phyloP scores from a whole-genome alignment of 345 rosid species.

The Salix suchowensis region DNA sequence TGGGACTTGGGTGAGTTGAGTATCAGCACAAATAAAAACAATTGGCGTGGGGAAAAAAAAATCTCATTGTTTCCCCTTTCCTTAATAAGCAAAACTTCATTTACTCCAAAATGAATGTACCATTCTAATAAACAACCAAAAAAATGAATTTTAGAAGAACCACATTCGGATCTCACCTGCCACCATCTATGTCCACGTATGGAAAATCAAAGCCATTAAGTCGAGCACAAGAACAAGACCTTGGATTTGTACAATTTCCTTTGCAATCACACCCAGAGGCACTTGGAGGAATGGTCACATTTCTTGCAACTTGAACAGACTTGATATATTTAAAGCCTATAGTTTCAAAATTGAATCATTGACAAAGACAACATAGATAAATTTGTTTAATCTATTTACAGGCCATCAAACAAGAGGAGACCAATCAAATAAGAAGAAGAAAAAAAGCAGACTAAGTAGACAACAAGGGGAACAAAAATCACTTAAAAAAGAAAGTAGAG shows the following conservation, averaged over 20 bases:
- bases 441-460: background rate
- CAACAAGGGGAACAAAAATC: background rate
- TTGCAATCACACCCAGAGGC: conserved; percentile 23
- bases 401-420: background rate
- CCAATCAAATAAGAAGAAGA: background rate
- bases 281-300: conserved; percentile 10
- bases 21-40: no score
- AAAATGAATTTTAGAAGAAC: background rate
- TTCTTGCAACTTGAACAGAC: conserved; percentile 8
- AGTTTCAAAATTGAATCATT: background rate
- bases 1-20: no score
- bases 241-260: conserved; percentile 21
- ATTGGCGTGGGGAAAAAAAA: no score
- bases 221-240: conserved; percentile 19
- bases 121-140: background rate
- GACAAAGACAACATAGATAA: background rate
- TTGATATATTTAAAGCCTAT: conserved; percentile 18
- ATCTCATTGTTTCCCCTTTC: no score
- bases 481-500: background rate
- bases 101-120: no score
- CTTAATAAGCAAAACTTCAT: no score
- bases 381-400: background rate
- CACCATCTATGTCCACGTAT: conserved; percentile 15
- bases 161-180: conserved; percentile 14
- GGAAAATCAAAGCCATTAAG: conserved; percentile 27